Percentiles rank a stretch among this genome's conserved stretches.
Conservation (phyloP, 306 rosid genomes). For the Glycine soja region DNA sequence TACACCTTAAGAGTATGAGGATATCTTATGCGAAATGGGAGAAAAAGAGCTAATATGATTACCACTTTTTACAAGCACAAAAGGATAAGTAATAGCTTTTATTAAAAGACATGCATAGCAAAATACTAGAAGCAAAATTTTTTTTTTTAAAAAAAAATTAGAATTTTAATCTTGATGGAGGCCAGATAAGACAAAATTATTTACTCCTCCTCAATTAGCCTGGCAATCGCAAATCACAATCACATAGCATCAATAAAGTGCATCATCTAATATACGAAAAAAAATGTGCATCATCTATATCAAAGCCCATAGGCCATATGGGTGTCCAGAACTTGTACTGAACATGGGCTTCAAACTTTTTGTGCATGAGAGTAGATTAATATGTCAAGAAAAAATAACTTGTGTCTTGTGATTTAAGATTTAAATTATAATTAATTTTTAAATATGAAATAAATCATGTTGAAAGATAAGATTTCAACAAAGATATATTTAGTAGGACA, state of each 20-base stretch:
- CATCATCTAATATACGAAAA: too few relatives aligned
- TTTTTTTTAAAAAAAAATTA: background rate
- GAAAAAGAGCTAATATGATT: background rate
- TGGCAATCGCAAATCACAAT: background rate
- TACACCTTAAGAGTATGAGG: too few relatives aligned
- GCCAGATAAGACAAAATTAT: background rate
- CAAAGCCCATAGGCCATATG: background rate
- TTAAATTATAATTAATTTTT: too few relatives aligned
- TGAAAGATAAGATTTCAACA: too few relatives aligned
- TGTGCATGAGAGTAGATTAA: background rate
- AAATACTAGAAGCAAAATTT: background rate
- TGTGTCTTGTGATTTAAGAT: too few relatives aligned
- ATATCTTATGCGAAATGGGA: too few relatives aligned
- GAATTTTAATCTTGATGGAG: background rate
- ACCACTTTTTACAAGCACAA: background rate
- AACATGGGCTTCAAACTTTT: background rate
- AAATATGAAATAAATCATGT: too few relatives aligned
- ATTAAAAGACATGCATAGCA: background rate
- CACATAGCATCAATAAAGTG: background rate
- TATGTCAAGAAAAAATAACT: too few relatives aligned
- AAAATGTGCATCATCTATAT: background rate
- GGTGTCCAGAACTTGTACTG: background rate
- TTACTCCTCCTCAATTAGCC: background rate
- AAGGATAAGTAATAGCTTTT: background rate
- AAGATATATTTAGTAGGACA: too few relatives aligned